These are phyloP conservation scores for Fusarium oligoseptatum DNA, from an alignment of 2,329 filamentous ascomycete genomes.

Conservation along the genomic window DNA sequence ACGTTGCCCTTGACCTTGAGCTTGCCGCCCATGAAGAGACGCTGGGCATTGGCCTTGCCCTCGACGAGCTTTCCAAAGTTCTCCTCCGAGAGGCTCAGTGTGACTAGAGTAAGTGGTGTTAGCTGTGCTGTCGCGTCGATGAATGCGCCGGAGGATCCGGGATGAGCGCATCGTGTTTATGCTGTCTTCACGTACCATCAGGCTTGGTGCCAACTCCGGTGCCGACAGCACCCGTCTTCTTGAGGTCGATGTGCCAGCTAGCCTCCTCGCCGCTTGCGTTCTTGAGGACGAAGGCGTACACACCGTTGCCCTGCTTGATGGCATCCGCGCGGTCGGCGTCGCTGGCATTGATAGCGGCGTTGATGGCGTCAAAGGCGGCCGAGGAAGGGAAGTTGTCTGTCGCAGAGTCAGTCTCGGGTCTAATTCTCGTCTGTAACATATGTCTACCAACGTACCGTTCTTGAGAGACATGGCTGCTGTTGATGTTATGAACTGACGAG, in stretches of 20 bases:
- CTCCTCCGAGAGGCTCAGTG: conserved; percentile 84
- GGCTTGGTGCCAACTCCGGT: conserved; percentile 85
- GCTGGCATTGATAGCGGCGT: conserved; percentile 74
- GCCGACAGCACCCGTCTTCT: conserved; percentile 86
- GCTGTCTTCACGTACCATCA: conserved; percentile 71
- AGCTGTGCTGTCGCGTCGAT: background rate
- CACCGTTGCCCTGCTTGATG: conserved; percentile 86
- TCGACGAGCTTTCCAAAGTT: conserved; percentile 87
- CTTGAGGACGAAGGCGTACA: conserved; percentile 94
- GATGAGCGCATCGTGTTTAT: background rate
- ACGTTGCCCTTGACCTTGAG: conserved; percentile 98
- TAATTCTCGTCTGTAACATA: background rate
- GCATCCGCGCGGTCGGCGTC: conserved; percentile 85
- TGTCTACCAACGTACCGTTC: conserved; percentile 67
- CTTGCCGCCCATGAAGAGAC: conserved; percentile 97
- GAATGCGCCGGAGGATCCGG: conserved; percentile 6
- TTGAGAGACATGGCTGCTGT: conserved; percentile 75
- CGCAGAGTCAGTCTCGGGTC: conserved; percentile 10
- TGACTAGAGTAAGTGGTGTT: conserved; percentile 70
- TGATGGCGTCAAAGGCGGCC: conserved; percentile 90
- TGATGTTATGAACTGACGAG: conserved; percentile 44
- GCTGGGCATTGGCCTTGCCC: conserved; percentile 94
- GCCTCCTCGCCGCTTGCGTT: conserved; percentile 84
- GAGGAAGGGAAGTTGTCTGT: conserved; percentile 89
- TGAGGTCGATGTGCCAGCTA: conserved; percentile 96